Evolutionary conservation across 768 basidiomycete genomes (phyloP), one percentile per base, ranked within the genome.

Genomic region (Omphalotus guepiniiformis): DNA sequence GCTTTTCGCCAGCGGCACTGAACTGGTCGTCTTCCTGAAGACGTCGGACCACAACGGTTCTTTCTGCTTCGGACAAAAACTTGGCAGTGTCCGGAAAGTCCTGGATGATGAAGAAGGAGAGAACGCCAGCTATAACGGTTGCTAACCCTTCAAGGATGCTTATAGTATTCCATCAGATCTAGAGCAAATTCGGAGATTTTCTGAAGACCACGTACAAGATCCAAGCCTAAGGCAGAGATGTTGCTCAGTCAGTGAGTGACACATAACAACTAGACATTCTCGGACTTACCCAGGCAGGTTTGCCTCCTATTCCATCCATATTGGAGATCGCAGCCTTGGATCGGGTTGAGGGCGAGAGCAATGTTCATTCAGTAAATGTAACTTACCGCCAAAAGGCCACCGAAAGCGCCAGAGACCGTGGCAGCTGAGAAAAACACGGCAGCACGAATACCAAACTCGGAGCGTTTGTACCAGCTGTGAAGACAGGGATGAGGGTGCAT

Each of bases 11-110:
- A 4, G 76, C 84, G 2, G 86, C 85, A 58, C 82, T 85, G 63
- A 82, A 83, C 58, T 86, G 82, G 52, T 80, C 73, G 57, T 88
- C 83, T 11, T 63, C 57, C 58, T 88, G 83, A 28, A 90, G 68
- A 16, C 85, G 70, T 19, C 80, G 74, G 44, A 88, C 71, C 42
- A 87, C 74, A 16, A 83, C 70, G 6, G 79, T 80, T 25, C 84
- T 71, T 63, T 90, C 88, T 2, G 68, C 74, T 54, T 85, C 83
- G n/a, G 73, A 75, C 5, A 91, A 70, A 68, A 89, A 90, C 53
- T 75, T 84, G 22, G 87, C 88, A 1, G 80, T 85, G 55, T 90
- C 85, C 3, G 88, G 88, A 65, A 90, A 91, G 59, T 90, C 88
- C 55, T 88, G 81, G 49, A 90, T 79, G 58, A 90, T 79, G 74